Percentiles rank a stretch among this genome's conserved stretches.
Evolutionary conservation across 2,329 filamentous ascomycete genomes (phyloP).

Genomic region (Aspergillus pseudoviridinutans): DNA sequence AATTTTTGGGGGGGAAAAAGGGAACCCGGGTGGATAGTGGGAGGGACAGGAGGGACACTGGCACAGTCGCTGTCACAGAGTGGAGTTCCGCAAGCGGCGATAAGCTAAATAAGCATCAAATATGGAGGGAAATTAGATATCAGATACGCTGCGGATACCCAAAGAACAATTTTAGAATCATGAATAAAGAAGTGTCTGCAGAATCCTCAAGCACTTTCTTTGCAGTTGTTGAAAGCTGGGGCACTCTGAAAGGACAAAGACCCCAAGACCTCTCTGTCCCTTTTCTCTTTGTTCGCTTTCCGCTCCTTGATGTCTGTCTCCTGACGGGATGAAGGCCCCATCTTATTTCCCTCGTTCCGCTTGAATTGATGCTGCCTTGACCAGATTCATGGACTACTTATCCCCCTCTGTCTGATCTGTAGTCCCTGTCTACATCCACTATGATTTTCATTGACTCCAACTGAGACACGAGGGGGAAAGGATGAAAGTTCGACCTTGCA

Average conservation of each 20-base stretch:
- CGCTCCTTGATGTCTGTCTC: neutral
- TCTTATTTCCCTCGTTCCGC: neutral
- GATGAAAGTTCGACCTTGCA: neutral
- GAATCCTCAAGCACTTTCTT: neutral
- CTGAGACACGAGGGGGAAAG: neutral
- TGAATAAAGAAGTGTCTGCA: neutral
- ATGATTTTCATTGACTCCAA: neutral
- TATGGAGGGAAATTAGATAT: slow-evolving; percentile 10
- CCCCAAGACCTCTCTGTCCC: neutral
- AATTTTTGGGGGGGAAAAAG: neutral
- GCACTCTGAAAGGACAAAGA: neutral
- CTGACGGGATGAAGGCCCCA: neutral
- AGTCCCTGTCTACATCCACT: neutral
- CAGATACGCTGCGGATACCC: slow-evolving; percentile 3
- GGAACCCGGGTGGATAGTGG: neutral
- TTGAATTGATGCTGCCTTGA: neutral
- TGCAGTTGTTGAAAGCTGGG: neutral
- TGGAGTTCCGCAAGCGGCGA: neutral
- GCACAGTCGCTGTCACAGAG: too few relatives aligned
- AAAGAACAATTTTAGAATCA: neutral
- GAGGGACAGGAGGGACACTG: neutral
- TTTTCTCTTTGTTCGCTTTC: neutral
- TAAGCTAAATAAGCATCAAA: neutral
- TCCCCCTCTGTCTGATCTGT: neutral
- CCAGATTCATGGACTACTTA: neutral